These are phyloP conservation scores for Rosa rugosa DNA, from an alignment of 306 rosid genomes.

Conservation along the genomic window DNA sequence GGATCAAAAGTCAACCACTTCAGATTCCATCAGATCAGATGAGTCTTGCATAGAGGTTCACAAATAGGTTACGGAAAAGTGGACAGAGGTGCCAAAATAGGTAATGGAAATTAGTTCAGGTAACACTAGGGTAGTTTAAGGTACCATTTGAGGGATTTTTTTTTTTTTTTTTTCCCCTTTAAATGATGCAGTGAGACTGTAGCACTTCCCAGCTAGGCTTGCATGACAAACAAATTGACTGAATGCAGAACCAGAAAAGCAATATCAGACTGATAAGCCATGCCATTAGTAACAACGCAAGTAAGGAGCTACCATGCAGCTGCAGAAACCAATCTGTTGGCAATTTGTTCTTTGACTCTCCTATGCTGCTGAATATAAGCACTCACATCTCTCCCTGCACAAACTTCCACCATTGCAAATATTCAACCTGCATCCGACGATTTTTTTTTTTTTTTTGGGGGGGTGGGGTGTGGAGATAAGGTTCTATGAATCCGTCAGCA, in stretches of 20 bases:
- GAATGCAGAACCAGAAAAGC: background rate
- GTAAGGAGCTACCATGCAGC: constrained; percentile 53
- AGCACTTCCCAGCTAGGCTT: constrained; percentile 51
- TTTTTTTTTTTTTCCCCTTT: too few relatives aligned
- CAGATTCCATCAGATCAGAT: background rate
- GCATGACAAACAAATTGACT: constrained; percentile 15
- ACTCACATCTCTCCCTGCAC: background rate
- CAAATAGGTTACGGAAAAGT: too few relatives aligned
- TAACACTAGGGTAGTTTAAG: too few relatives aligned
- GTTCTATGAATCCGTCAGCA: too few relatives aligned
- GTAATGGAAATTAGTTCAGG: too few relatives aligned
- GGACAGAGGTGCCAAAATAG: too few relatives aligned
- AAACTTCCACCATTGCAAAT: too few relatives aligned
- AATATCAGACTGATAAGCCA: background rate
- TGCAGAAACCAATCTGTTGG: constrained; percentile 38
- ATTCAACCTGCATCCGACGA: background rate
- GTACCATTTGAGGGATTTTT: too few relatives aligned
- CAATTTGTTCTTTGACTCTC: background rate
- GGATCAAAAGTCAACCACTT: too few relatives aligned
- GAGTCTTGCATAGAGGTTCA: too few relatives aligned
- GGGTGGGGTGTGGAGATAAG: too few relatives aligned
- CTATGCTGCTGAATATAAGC: background rate
- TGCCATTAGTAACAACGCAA: background rate
- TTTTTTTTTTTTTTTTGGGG: too few relatives aligned
- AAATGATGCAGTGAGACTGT: constrained; percentile 29